phyloP scores from a whole-genome alignment of 257 asterid genomes.

The Primulina tabacum region DNA sequence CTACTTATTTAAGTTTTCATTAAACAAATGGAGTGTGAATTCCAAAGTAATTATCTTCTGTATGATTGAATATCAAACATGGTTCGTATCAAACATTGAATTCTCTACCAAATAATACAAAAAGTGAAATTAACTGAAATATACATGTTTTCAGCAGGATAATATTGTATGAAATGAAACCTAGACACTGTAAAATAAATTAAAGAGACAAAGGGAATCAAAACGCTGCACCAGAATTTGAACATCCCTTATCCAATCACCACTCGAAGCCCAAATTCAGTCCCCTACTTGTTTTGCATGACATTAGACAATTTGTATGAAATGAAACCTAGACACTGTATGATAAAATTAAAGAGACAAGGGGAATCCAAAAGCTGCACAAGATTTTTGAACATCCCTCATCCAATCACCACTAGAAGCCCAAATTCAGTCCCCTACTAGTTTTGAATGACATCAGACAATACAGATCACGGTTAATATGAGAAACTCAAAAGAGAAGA shows the following conservation, averaged over 20 bases:
- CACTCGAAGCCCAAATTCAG: background rate
- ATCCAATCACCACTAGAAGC: background rate
- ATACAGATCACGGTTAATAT: background rate
- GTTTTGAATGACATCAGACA: background rate
- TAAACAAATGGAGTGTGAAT: background rate
- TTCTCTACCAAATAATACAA: background rate
- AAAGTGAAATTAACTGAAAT: background rate
- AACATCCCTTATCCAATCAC: constrained; percentile 1
- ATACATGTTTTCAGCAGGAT: background rate
- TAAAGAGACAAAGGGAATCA: too few relatives aligned
- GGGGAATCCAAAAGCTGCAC: background rate
- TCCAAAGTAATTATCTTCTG: background rate
- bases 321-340: background rate
- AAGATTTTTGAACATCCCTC: background rate
- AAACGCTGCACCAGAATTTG: background rate
- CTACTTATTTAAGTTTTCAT: background rate
- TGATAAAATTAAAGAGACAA: too few relatives aligned
- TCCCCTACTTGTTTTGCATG: background rate
- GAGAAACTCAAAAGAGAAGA: background rate
- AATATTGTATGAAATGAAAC: background rate
- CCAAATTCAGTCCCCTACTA: background rate
- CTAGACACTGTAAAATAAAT: background rate
- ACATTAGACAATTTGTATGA: background rate
- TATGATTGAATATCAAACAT: background rate
- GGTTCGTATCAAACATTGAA: constrained; percentile 1